phyloP scores from a whole-genome alignment of 2,329 filamentous ascomycete genomes.

The Neocucurbitaria cava region DNA sequence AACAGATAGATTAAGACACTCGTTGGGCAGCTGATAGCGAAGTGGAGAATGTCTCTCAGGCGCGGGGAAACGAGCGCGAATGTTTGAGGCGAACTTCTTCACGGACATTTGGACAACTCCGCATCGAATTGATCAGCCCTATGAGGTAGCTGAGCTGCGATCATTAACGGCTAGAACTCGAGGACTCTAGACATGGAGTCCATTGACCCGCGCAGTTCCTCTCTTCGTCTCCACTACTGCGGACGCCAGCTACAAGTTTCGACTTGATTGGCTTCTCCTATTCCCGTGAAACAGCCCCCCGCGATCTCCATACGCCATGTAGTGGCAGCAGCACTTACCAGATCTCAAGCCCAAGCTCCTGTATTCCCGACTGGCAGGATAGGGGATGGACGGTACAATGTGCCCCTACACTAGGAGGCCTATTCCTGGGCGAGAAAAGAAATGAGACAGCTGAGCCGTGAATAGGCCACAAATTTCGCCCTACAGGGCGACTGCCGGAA shows the following conservation, averaged over 20 bases:
- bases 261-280: not conserved
- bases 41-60: conserved; percentile 8
- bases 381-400: conserved; percentile 4
- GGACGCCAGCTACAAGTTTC: not conserved
- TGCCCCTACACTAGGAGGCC: not conserved
- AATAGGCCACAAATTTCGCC: conserved; percentile 1
- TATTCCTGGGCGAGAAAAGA: conserved; percentile 6
- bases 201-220: conserved; percentile 3
- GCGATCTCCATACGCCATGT: conserved; percentile 5
- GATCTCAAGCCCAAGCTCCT: not conserved
- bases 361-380: not conserved
- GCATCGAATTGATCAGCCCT: conserved; percentile 5
- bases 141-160: not conserved
- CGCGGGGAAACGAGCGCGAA: conserved; percentile 6
- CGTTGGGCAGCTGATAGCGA: conserved; percentile 2
- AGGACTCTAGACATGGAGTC: not conserved
- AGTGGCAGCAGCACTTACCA: not conserved
- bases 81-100: conserved; percentile 16
- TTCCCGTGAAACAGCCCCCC: conserved; percentile 4
- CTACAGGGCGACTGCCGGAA: conserved; percentile 1
- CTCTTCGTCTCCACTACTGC: conserved; percentile 5
- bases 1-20: not conserved
- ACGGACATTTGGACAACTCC: conserved; percentile 10
- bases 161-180: not conserved
- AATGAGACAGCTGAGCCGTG: not conserved